Base-by-base conservation (phyloP, 208 protist genomes). In the Crithidia sp. region DNA sequence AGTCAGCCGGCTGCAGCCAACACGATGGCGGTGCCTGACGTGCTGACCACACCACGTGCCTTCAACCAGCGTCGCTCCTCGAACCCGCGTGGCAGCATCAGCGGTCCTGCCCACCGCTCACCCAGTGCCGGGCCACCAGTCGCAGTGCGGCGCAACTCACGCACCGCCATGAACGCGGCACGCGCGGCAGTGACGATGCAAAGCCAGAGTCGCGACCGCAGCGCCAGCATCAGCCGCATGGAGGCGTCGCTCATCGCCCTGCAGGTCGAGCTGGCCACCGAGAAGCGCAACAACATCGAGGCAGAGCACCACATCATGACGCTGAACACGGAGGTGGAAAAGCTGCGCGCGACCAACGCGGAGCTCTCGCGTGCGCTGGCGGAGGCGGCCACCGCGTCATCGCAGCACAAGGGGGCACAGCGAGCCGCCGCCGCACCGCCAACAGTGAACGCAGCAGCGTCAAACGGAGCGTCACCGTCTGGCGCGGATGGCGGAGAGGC, bases 221-320 rank as follows among this genome's bases (percentile, higher is more conserved):
- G 56, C 13, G 57, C 58, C 45, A 89, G 84, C 62, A 49, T 82
- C 8, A 62, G n/a, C 14, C 82, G 79, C 60, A 62, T 87, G 13
- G 85, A 87, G 59, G 69, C 61, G 12, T 79, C 71, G 1, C 71
- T 90, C 10, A 60, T 79, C 7, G 79, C 70, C 7, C 64, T 88
- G 49, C 90, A 95, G 67, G 41, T 91, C 10, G 85, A 88, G 57
- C 70, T 93, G 40, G 88, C 88, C 56, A 79, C 78, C 19, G 87
- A 95, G 70, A 95, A 95, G 66, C 66, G 81, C 58, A 76, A 84
- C 67, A 95, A 93, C 75, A 92, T 95, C 43, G 82, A 85, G 54
- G 86, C 86, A 4, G 84, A 93, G 67, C 79, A 84, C 47, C 79
- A 77, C 28, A 78, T 92, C 19, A 66, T 73, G 13, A 65, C 76